phyloP scores from a whole-genome alignment of 164 flowering plant species.

The Buxus sempervirens region DNA sequence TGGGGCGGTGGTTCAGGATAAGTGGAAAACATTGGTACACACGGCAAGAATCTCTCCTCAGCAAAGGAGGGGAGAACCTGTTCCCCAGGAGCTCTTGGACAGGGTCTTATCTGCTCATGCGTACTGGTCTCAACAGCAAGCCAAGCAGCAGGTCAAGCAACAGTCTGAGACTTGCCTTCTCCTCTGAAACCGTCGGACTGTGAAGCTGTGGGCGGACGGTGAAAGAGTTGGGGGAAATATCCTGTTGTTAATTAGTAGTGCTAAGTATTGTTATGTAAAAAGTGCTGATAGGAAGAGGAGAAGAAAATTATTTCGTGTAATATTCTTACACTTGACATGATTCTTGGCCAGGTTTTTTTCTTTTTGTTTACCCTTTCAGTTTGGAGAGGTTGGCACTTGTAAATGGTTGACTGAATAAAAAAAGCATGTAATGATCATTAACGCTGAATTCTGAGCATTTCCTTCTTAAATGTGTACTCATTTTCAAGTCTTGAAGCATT shows the following conservation, averaged over 20 bases:
- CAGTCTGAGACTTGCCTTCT: conserved; percentile 23
- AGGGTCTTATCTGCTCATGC: conserved; percentile 78
- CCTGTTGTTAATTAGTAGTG: conserved; percentile 4
- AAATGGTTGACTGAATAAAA: conserved; percentile 38
- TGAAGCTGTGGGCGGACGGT: neutral
- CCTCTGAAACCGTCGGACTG: conserved; percentile 19
- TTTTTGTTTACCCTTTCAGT: no score
- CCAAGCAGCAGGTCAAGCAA: conserved; percentile 60
- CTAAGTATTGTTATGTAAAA: conserved; percentile 16
- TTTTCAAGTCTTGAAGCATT: no score
- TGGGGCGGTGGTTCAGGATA: conserved; percentile 54
- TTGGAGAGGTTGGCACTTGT: conserved; percentile 25
- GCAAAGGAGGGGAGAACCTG: conserved; percentile 96
- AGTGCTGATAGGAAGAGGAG: neutral
- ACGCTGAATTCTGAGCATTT: conserved; percentile 1
- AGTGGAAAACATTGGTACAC: conserved; percentile 97
- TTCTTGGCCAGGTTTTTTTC: conserved; percentile 28
- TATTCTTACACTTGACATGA: conserved; percentile 30
- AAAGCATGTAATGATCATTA: conserved; percentile 19
- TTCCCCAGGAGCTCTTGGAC: conserved; percentile 90
- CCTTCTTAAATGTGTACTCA: neutral
- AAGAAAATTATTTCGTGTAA: conserved; percentile 26
- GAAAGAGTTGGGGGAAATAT: conserved; percentile 6
- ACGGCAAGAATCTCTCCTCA: conserved; percentile 90
- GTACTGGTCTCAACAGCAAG: conserved; percentile 84